Evolutionary conservation across 495 filamentous ascomycete genomes (phyloP).

Genomic region (Podospora fimiseda): DNA sequence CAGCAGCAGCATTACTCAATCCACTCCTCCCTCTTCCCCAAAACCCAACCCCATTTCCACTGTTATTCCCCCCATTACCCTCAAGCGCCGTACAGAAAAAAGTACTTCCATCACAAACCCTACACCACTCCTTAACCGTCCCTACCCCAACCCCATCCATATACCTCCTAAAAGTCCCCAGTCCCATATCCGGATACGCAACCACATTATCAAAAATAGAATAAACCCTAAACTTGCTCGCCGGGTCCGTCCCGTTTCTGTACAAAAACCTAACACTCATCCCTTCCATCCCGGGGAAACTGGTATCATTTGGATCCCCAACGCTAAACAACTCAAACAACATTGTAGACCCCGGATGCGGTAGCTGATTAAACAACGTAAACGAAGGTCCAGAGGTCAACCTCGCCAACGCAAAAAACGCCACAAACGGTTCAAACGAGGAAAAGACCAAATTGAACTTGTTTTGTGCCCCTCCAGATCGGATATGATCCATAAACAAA

Average conservation of each 20-base stretch:
- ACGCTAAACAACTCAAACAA: slow-evolving; percentile 38
- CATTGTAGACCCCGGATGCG: slow-evolving; percentile 34
- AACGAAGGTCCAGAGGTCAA: slow-evolving; percentile 16
- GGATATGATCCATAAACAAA: slow-evolving; percentile 27
- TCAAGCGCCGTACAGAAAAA: slow-evolving; percentile 21
- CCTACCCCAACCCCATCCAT: slow-evolving; percentile 22
- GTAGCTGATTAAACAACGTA: slow-evolving; percentile 26
- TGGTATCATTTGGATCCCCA: slow-evolving; percentile 11
- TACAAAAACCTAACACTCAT: slow-evolving; percentile 38
- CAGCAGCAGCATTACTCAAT: slow-evolving; percentile 28
- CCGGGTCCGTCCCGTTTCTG: slow-evolving; percentile 26
- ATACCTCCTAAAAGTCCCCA: slow-evolving; percentile 18
- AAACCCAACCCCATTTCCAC: neutral
- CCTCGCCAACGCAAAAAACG: slow-evolving; percentile 34
- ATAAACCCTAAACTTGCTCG: slow-evolving; percentile 20
- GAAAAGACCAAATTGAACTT: slow-evolving; percentile 39
- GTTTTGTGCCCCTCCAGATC: slow-evolving; percentile 17
- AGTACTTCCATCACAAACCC: slow-evolving; percentile 20
- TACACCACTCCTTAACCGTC: slow-evolving; percentile 27
- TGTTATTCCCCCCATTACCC: slow-evolving; percentile 1
- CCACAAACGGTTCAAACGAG: slow-evolving; percentile 37
- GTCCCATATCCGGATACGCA: slow-evolving; percentile 21
- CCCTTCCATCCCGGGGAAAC: slow-evolving; percentile 20
- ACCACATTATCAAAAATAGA: slow-evolving; percentile 27
- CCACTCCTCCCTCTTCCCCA: neutral